A percentile compares a stretch with the other conserved stretches of the same genome.
Evolutionary conservation across 352 stramenopile species (phyloP).

Genomic region (Elongisporangium prolatum): DNA sequence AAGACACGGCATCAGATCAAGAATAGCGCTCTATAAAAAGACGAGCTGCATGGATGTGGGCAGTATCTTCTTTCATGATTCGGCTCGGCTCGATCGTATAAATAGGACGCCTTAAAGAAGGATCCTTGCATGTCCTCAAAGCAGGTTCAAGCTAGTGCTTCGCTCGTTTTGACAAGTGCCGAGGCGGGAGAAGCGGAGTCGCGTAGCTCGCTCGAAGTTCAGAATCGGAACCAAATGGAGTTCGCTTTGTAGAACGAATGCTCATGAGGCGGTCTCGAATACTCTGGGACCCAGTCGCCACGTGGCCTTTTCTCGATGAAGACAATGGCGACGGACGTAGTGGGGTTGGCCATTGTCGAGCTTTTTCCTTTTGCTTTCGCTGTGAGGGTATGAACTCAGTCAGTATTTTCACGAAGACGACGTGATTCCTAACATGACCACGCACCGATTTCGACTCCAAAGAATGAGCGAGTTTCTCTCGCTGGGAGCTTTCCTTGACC

Average conservation of each 20-base stretch:
- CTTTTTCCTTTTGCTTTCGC: slow-evolving; percentile 3
- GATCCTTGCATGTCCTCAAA: background rate
- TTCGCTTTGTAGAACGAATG: slow-evolving; percentile 34
- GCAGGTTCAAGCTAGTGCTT: slow-evolving; percentile 7
- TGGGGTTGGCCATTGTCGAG: slow-evolving; percentile 1
- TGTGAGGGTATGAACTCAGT: background rate
- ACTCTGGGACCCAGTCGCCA: slow-evolving; percentile 18
- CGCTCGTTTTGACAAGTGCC: slow-evolving; percentile 21
- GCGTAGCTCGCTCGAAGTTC: slow-evolving; percentile 79
- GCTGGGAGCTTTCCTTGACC: slow-evolving; percentile 50
- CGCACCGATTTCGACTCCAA: slow-evolving; percentile 59
- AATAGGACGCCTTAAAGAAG: slow-evolving; percentile 15
- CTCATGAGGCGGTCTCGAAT: slow-evolving; percentile 52
- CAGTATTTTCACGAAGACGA: background rate
- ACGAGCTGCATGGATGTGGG: background rate
- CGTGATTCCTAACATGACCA: background rate
- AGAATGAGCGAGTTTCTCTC: slow-evolving; percentile 60
- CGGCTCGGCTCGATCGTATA: slow-evolving; percentile 5
- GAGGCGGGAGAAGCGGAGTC: slow-evolving; percentile 38
- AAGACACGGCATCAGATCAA: background rate
- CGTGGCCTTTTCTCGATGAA: slow-evolving; percentile 24
- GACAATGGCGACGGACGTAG: slow-evolving; percentile 6
- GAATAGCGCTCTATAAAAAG: background rate
- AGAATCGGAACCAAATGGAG: slow-evolving; percentile 49
- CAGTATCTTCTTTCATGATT: background rate